phyloP scores from a whole-genome alignment of 164 flowering plant genomes.

The Magnolia sinica region DNA sequence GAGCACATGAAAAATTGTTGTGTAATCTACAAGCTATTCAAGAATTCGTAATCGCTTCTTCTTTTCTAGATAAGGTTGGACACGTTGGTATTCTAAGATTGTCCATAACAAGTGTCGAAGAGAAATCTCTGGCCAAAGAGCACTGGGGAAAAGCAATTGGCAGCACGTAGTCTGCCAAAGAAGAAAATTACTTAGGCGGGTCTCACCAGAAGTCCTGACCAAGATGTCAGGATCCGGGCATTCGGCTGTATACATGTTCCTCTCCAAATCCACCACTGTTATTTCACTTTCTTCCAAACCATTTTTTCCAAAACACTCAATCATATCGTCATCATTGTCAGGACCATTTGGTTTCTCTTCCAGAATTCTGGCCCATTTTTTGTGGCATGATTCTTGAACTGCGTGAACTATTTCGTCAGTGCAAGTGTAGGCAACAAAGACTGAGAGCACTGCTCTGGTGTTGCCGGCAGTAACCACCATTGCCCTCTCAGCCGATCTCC shows the following conservation, averaged over 20 bases:
- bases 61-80: slow-evolving; percentile 26
- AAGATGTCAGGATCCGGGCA: slow-evolving; percentile 49
- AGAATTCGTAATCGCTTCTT: slow-evolving; percentile 6
- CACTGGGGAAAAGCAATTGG: slow-evolving; percentile 30
- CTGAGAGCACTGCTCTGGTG: slow-evolving; percentile 34
- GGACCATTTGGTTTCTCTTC: neutral
- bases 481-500: slow-evolving; percentile 62
- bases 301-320: neutral
- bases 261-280: slow-evolving; percentile 32
- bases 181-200: slow-evolving; percentile 49
- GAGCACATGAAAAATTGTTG: neutral
- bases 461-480: slow-evolving; percentile 56
- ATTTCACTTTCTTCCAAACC: slow-evolving; percentile 10
- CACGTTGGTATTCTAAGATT: slow-evolving; percentile 34
- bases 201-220: slow-evolving; percentile 45
- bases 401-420: slow-evolving; percentile 68
- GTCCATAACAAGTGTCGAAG: slow-evolving; percentile 43
- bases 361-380: slow-evolving; percentile 21
- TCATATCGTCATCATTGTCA: neutral
- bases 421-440: slow-evolving; percentile 73
- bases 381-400: slow-evolving; percentile 38
- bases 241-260: slow-evolving; percentile 34
- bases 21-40: neutral
- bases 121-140: slow-evolving; percentile 49
- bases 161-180: slow-evolving; percentile 40